These are phyloP conservation scores for Eremochloa ophiuroides DNA, from an alignment of 176 grass and related monocot genomes.

Conservation along the genomic window DNA sequence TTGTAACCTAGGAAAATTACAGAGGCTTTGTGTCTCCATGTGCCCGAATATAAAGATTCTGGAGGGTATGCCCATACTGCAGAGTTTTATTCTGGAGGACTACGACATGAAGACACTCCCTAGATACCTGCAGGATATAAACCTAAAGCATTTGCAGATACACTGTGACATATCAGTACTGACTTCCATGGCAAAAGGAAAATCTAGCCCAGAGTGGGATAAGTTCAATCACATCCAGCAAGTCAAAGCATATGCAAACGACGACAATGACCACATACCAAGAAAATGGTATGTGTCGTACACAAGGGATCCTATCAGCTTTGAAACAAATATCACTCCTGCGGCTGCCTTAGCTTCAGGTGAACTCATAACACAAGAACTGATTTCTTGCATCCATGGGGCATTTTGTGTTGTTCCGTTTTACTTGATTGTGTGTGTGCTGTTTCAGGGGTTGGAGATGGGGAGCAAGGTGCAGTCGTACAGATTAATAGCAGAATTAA, in stretches of 20 bases:
- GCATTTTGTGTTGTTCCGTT: not conserved
- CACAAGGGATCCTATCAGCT: not conserved
- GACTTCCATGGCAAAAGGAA: not conserved
- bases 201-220: not conserved
- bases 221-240: conserved; percentile 8
- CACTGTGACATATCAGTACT: not conserved
- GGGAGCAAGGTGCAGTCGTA: not conserved
- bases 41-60: not conserved
- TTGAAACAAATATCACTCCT: not conserved
- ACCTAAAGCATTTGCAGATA: not conserved
- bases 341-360: not conserved
- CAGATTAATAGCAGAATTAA: no score
- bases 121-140: not conserved
- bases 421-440: not conserved
- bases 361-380: not conserved
- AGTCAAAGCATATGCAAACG: not conserved
- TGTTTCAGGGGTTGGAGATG: not conserved
- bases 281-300: not conserved
- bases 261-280: not conserved
- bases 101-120: not conserved
- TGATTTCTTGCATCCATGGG: not conserved
- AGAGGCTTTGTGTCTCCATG: not conserved
- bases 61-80: not conserved
- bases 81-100: not conserved
- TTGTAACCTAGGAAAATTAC: not conserved